Percentiles rank a stretch among this genome's conserved stretches.
phyloP scores from a whole-genome alignment of 148 eudicot genomes.

The Chenopodium berlandieri region DNA sequence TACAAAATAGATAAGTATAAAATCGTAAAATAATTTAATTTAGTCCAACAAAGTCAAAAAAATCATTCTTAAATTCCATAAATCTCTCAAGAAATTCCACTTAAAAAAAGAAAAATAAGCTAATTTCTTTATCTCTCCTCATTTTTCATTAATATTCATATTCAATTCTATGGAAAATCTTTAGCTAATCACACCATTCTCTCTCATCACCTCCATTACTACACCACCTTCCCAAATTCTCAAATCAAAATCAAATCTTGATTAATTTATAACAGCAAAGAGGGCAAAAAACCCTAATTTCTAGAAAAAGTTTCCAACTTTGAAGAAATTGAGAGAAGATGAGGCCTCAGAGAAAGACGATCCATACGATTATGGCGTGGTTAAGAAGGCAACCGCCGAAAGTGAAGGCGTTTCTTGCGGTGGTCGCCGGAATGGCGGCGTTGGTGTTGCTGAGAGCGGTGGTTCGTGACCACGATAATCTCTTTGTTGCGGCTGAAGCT shows the following conservation, averaged over 20 bases:
- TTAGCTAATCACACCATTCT: neutral
- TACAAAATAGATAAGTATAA: too few relatives aligned
- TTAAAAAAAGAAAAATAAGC: too few relatives aligned
- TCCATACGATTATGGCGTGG: slow-evolving; percentile 58
- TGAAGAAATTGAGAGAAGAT: slow-evolving; percentile 20
- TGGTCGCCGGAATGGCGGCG: slow-evolving; percentile 67
- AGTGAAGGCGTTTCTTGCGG: slow-evolving; percentile 86
- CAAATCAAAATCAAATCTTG: neutral
- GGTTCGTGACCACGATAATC: slow-evolving; percentile 86
- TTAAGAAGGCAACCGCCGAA: slow-evolving; percentile 81
- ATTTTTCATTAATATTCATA: too few relatives aligned
- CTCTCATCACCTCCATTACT: neutral
- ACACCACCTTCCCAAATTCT: neutral
- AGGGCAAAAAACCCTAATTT: neutral
- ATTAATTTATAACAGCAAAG: neutral
- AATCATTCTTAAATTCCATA: neutral
- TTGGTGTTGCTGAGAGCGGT: slow-evolving; percentile 58
- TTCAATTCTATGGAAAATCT: neutral
- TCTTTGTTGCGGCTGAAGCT: slow-evolving; percentile 86
- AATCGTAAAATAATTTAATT: neutral
- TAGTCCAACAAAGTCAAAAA: neutral
- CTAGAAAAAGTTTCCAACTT: neutral
- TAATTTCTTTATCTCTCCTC: too few relatives aligned
- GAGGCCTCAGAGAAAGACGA: slow-evolving; percentile 72
- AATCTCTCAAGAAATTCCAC: neutral